These are phyloP conservation scores for Friedmanniomyces simplex DNA, from an alignment of 495 filamentous ascomycete genomes.

Conservation along the genomic window DNA sequence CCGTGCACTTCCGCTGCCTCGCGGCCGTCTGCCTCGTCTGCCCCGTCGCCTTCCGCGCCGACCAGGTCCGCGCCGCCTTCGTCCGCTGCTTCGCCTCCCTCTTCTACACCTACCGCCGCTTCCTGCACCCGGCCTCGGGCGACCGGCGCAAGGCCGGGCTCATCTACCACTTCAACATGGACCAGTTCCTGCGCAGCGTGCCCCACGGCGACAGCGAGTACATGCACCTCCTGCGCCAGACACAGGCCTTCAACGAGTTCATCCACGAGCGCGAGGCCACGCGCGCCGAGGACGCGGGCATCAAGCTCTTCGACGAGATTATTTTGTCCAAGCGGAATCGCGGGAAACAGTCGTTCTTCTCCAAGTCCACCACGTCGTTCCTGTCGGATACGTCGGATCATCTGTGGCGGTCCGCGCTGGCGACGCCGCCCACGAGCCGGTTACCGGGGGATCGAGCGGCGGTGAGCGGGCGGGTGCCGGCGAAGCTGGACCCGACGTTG, in stretches of 20 bases:
- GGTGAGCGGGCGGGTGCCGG: constrained; percentile 55
- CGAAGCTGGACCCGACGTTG: constrained; percentile 70
- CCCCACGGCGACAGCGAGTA: constrained; percentile 88
- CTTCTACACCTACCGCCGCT: constrained; percentile 91
- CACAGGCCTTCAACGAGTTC: constrained; percentile 95
- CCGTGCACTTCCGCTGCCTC: constrained; percentile 71
- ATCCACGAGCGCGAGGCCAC: constrained; percentile 79
- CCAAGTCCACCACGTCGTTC: constrained; percentile 51
- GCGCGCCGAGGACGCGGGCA: constrained; percentile 50
- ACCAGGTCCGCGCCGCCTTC: constrained; percentile 86
- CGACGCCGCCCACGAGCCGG: constrained; percentile 61
- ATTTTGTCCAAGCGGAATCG: constrained; percentile 90
- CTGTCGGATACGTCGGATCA: constrained; percentile 81
- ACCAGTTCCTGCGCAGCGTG: constrained; percentile 80
- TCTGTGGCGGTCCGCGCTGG: constrained; percentile 80
- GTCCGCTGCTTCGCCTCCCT: constrained; percentile 88
- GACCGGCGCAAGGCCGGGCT: constrained; percentile 82
- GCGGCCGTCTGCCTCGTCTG: constrained; percentile 77
- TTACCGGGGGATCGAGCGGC: constrained; percentile 58
- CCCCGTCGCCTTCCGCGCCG: constrained; percentile 77
- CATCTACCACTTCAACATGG: constrained; percentile 89
- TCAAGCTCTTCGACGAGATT: constrained; percentile 90
- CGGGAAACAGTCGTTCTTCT: constrained; percentile 43
- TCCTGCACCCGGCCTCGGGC: constrained; percentile 58
- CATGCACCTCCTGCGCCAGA: constrained; percentile 75